A percentile compares a stretch with the other conserved stretches of the same genome.
phyloP scores from a whole-genome alignment of 2,329 filamentous ascomycete species.

The Fusarium sp. region DNA sequence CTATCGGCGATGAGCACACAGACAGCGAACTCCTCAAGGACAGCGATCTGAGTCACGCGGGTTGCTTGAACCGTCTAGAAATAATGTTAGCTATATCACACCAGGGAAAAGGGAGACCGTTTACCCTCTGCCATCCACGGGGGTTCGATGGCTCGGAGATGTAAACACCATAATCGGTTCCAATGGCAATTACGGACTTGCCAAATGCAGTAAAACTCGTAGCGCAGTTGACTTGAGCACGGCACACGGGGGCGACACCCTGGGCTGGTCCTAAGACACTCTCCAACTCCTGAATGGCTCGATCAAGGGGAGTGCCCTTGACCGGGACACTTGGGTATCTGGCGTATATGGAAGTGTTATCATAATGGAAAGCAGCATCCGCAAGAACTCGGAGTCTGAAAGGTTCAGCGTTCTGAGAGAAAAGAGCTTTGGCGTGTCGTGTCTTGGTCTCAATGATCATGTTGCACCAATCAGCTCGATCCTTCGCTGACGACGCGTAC shows the following conservation, averaged over 20 bases:
- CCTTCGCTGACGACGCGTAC: conserved; percentile 81
- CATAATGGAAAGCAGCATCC: conserved; percentile 89
- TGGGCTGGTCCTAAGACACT: conserved; percentile 76
- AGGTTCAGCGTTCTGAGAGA: conserved; percentile 93
- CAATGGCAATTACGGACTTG: conserved; percentile 89
- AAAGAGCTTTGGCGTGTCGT: conserved; percentile 86
- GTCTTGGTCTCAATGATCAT: conserved; percentile 97
- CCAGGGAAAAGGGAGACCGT: conserved; percentile 45
- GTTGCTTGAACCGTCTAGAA: conserved; percentile 77
- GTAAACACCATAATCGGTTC: conserved; percentile 94
- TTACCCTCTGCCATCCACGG: conserved; percentile 88
- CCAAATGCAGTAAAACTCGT: conserved; percentile 88
- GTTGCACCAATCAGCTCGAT: conserved; percentile 87
- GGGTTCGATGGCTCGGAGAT: conserved; percentile 90
- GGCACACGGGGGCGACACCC: conserved; percentile 81
- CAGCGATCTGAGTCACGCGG: conserved; percentile 90
- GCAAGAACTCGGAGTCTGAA: conserved; percentile 93
- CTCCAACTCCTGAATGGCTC: conserved; percentile 90
- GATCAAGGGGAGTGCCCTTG: conserved; percentile 88
- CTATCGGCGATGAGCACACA: conserved; percentile 93
- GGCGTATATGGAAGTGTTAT: conserved; percentile 67
- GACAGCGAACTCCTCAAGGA: conserved; percentile 94
- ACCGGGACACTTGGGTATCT: conserved; percentile 78
- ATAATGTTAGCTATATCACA: conserved; percentile 31
- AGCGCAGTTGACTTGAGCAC: conserved; percentile 90